These are phyloP conservation scores for Pyrenopolyporus hunteri DNA, from an alignment of 495 filamentous ascomycete species.

Conservation along the genomic window DNA sequence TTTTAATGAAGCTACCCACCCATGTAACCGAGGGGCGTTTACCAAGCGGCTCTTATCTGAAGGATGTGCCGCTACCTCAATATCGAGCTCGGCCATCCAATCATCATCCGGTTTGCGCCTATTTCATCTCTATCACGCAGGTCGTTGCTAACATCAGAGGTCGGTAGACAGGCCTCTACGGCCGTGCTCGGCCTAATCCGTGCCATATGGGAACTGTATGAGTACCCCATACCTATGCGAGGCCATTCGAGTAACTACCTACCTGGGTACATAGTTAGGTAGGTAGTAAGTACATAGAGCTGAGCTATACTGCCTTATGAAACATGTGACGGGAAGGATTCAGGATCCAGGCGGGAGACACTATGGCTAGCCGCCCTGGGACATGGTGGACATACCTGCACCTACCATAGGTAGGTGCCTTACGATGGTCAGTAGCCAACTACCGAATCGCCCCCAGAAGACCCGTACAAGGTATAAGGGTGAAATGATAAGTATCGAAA, in stretches of 20 bases:
- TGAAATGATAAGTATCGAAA: too few relatives aligned
- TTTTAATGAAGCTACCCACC: too few relatives aligned
- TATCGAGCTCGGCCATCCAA: constrained; percentile 30
- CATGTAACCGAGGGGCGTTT: constrained; percentile 24
- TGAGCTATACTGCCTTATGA: constrained; percentile 20
- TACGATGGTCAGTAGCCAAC: background rate
- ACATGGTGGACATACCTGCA: background rate
- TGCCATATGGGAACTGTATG: too few relatives aligned
- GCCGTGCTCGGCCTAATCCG: too few relatives aligned
- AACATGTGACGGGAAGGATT: constrained; percentile 31
- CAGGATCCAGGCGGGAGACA: constrained; percentile 6
- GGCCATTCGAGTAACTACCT: too few relatives aligned
- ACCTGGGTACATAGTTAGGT: too few relatives aligned
- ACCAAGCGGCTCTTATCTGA: constrained; percentile 28
- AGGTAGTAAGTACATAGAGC: background rate
- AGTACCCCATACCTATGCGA: too few relatives aligned
- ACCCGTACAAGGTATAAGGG: background rate
- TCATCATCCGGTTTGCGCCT: constrained; percentile 26
- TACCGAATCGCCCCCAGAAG: background rate
- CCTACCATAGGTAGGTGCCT: too few relatives aligned
- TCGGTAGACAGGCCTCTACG: constrained; percentile 13
- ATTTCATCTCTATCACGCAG: constrained; percentile 10
- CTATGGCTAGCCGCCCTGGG: background rate
- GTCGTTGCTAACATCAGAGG: constrained; percentile 4
- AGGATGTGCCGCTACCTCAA: constrained; percentile 36